Conservation (phyloP, 2,329 filamentous ascomycete species). For the Ophiostoma sp. region DNA sequence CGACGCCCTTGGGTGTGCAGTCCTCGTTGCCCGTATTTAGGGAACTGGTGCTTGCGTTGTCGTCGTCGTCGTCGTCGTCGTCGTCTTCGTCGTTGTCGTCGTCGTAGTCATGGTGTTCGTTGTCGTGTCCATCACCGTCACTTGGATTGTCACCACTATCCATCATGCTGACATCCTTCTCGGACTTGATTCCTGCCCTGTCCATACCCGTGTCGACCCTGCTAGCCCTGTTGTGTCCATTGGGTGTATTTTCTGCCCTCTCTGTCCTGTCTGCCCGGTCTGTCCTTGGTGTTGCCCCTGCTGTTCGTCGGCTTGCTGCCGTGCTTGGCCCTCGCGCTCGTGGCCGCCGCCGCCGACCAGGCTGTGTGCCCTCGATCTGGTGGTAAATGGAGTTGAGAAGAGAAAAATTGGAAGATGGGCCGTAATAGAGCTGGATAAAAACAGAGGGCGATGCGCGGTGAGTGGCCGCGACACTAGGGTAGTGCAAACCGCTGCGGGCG, state of each 20-base stretch:
- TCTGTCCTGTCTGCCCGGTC: background rate
- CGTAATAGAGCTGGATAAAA: constrained; percentile 26
- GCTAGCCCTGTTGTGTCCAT: background rate
- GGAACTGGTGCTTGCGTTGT: background rate
- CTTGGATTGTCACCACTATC: background rate
- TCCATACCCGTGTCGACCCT: background rate
- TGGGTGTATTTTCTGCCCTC: background rate
- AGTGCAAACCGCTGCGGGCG: constrained; percentile 10
- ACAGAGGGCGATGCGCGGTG: constrained; percentile 25
- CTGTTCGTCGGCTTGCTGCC: background rate
- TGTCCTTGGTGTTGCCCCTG: background rate
- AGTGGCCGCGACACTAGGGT: constrained; percentile 23
- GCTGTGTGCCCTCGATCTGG: constrained; percentile 21
- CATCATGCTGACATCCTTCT: background rate
- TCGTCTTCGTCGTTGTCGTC: background rate
- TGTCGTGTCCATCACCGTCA: background rate
- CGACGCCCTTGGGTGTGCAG: constrained; percentile 19
- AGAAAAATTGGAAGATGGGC: constrained; percentile 26
- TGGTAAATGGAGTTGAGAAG: constrained; percentile 26
- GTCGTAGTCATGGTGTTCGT: background rate
- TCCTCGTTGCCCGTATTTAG: background rate
- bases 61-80: constrained; percentile 1
- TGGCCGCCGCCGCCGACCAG: background rate
- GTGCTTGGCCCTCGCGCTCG: background rate
- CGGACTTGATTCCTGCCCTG: background rate